Evolutionary conservation across 495 filamentous ascomycete genomes (phyloP), one percentile per base, ranked within the genome.

Genomic region (Melanomma pulvis-pyrius): DNA sequence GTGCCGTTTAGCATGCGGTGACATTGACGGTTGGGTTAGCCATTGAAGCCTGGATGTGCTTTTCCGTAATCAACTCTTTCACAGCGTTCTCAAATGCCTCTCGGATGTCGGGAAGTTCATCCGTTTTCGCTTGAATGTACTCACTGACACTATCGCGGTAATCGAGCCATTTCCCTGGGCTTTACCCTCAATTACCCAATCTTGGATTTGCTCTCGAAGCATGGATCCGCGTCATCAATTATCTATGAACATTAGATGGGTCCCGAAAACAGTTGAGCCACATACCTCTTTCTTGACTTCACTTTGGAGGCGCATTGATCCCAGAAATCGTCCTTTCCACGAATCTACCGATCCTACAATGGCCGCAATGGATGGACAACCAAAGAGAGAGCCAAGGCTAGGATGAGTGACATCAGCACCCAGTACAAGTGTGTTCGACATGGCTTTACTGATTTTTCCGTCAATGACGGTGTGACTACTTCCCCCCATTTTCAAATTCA

Each of bases 11-110:
- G 30, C 44, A 24, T 9, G 61, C 67, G 1, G 61, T 65, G 30
- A 65, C 3, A 25, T 67, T 41, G 56, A 60, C 24, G 15, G 24
- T 28, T 41, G 34, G 34, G 34, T 17, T 17, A 41, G 17, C 17
- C 34, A 8, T 41, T 41, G 8, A 65, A 86, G 87, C 4, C 83
- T 17, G 44, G 19, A 44, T 25, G 4, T 34, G 39, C 50, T 60
- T 50, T 30, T n/a, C n/a, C n/a, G n/a, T n/a, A n/a, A n/a, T 32
- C 15, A 50, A 39, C 34, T 67, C 50, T 67, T 52, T 9, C 55
- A 44, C 19, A 26, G 55, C 59, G 75, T 19, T 32, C 89, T 82
- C 32, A 44, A 36, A 64, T 5, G 61, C 67, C 17, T 19, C 32
- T 9, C 36, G 8, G 19, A 69, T 65, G n/a, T 44, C 17, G 5